Base-by-base conservation (phyloP, 2,329 filamentous ascomycete genomes). In the Xylaria sp. region DNA sequence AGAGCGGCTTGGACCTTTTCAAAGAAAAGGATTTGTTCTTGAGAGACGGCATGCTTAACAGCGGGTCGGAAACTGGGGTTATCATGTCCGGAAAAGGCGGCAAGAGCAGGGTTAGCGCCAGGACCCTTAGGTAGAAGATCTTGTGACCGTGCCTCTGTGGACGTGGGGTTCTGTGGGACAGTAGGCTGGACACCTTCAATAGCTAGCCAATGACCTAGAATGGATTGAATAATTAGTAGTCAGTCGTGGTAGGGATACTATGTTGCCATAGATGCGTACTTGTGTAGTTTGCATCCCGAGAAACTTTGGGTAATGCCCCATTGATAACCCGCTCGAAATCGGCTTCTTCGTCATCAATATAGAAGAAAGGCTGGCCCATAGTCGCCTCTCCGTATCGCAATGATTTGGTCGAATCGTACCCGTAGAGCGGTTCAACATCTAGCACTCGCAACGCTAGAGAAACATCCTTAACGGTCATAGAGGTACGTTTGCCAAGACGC, bases 271-370 rank as follows among this genome's bases (percentile, higher is more conserved):
- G 25, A 20, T 27, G 66, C 85, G 63, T 82, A 95, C 93, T 92
- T 45, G 95, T 98, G 77, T 97, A 95, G 68, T 90, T 93, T 74
- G 96, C 91, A 79, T 99, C 96, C 56, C 95, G 87, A 38, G 96
- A 96, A 33, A 99, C 94, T 79, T 96, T 97, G 29, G 96, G 96
- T 72, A 99, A 81, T 4, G 96, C 93, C 71, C 94, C 94, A 81
- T 99, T 99, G 78, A 99, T 97, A 72, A 99, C 84, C 84, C 98
- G 98, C 83, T 99, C 96, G 77, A 99, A 98, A 80, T 99, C 96
- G 61, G 98, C 91, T 83, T 99, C 96, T 77, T 99, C 96, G 78
- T 99, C 96, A 77, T 99, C 96, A 42, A 99, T 92, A 78, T 99
- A 99, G 80, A 95, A 99, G 25, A 99, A 83, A 60, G 95, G 94